phyloP scores from a whole-genome alignment of 305 asterid genomes.

The Fraxinus paxiana region DNA sequence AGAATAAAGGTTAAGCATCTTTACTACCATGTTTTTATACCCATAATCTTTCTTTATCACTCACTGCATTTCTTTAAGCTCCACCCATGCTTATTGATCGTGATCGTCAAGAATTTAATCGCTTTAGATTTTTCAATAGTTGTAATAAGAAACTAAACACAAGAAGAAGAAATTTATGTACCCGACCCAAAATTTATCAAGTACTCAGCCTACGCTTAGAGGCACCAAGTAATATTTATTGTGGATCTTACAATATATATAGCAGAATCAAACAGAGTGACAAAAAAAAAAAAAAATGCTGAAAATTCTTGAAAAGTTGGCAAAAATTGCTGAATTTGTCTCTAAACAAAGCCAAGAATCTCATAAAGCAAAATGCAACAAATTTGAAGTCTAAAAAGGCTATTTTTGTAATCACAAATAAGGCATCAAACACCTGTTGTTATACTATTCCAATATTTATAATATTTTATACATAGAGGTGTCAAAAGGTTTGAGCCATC shows the following conservation, averaged over 20 bases:
- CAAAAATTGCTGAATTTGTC: not conserved
- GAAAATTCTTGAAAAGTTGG: not conserved
- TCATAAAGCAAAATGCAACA: not conserved
- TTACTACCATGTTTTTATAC: not conserved
- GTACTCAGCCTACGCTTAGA: not conserved
- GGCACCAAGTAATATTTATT: not conserved
- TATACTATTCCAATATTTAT: not conserved
- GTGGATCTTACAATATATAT: not conserved
- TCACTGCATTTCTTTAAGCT: not conserved
- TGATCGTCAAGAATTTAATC: not conserved
- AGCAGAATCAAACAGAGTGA: not conserved
- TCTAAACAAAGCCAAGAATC: not conserved
- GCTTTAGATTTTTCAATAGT: not conserved
- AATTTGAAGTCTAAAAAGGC: not conserved
- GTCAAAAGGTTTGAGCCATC: not conserved
- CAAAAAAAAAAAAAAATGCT: not conserved
- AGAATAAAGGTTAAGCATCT: conserved; percentile 9
- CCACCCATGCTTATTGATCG: not conserved
- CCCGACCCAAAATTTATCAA: not conserved
- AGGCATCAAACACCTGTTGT: not conserved
- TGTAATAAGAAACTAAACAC: not conserved
- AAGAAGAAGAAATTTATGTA: not conserved
- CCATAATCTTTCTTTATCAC: not conserved
- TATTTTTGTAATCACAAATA: not conserved
- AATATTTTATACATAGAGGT: not conserved